phyloP scores from a whole-genome alignment of 768 basidiomycete genomes.

The Kwoniella bestiolae region DNA sequence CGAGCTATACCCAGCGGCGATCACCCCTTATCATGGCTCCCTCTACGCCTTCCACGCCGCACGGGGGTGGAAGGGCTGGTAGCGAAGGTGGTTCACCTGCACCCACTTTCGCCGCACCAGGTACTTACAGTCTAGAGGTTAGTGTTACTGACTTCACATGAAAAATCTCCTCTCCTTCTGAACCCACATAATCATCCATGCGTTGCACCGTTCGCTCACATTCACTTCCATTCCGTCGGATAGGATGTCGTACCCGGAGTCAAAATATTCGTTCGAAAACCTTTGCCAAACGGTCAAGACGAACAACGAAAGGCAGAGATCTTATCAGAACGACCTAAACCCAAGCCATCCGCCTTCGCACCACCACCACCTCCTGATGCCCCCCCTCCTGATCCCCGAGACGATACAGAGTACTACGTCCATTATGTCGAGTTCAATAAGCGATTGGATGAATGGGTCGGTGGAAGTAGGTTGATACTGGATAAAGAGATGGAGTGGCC shows the following conservation, averaged over 20 bases:
- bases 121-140: conserved; percentile 50
- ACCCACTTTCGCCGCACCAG: conserved; percentile 47
- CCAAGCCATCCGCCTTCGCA: conserved; percentile 58
- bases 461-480: conserved; percentile 81
- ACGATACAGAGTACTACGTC: conserved; percentile 91
- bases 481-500: conserved; percentile 93
- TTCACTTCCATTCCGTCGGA: not conserved
- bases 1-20: conserved; percentile 20
- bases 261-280: conserved; percentile 89
- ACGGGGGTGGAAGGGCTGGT: conserved; percentile 28
- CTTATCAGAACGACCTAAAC: conserved; percentile 89
- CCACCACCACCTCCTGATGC: conserved; percentile 57
- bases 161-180: no score
- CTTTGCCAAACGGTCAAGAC: conserved; percentile 70
- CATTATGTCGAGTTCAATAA: conserved; percentile 99
- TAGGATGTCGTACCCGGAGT: conserved; percentile 90
- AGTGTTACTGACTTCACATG: conserved; percentile 13
- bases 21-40: conserved; percentile 42
- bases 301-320: conserved; percentile 96
- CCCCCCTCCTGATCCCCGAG: conserved; percentile 67
- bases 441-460: conserved; percentile 96
- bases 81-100: conserved; percentile 50
- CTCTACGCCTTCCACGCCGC: conserved; percentile 47
- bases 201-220: not conserved
- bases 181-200: not conserved